Conservation (phyloP, 2,329 filamentous ascomycete genomes). For the Lachnellula suecica region DNA sequence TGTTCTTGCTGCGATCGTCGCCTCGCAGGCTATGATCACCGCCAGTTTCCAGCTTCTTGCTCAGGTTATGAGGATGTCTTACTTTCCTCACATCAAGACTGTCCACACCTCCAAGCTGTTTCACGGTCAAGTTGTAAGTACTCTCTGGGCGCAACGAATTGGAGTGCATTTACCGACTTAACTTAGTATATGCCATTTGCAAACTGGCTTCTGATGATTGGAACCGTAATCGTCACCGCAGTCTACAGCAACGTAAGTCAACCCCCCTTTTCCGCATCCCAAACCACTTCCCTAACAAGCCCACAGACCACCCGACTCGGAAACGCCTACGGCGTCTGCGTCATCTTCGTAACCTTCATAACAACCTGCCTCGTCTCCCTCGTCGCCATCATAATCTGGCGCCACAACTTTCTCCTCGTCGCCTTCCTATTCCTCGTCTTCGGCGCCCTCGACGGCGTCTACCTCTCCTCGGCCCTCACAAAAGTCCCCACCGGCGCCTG, state of each 20-base stretch:
- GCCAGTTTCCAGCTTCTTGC: constrained; percentile 67
- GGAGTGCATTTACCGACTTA: not conserved
- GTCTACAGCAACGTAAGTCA: constrained; percentile 66
- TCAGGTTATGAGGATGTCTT: constrained; percentile 67
- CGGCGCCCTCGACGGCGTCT: constrained; percentile 66
- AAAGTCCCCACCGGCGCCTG: constrained; percentile 77
- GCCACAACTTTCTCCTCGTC: constrained; percentile 59
- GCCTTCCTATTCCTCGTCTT: constrained; percentile 62
- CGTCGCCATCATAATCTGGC: constrained; percentile 72
- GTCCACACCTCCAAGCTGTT: constrained; percentile 69
- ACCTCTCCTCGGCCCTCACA: constrained; percentile 65
- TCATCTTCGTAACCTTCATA: constrained; percentile 78
- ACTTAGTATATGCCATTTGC: constrained; percentile 64
- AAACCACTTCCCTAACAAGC: constrained; percentile 4
- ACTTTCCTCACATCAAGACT: constrained; percentile 75
- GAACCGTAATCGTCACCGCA: constrained; percentile 71
- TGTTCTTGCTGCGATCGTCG: constrained; percentile 70
- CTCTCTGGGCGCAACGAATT: not conserved
- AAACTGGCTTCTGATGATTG: constrained; percentile 77
- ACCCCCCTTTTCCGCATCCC: not conserved
- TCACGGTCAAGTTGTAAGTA: constrained; percentile 61
- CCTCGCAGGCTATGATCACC: constrained; percentile 77
- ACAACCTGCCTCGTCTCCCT: constrained; percentile 73
- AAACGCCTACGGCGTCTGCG: constrained; percentile 76
- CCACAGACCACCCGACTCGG: constrained; percentile 63